Conservation (phyloP, 345 rosid species). For the Euphorbia pulcherrima region DNA sequence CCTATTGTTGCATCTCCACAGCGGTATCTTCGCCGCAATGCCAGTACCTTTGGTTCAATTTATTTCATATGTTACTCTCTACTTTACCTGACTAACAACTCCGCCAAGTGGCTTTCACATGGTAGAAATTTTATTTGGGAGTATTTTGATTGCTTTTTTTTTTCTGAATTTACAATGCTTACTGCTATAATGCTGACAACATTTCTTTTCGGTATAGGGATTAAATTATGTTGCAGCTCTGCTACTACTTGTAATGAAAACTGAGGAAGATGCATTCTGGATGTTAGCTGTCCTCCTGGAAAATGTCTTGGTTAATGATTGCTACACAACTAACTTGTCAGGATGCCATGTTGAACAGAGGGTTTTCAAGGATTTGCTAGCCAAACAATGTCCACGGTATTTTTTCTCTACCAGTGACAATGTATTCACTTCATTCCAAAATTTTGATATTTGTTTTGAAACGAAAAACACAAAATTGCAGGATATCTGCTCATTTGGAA, state of each 20-base stretch:
- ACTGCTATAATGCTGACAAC: not conserved
- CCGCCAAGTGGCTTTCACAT: too few relatives aligned
- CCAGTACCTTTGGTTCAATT: not conserved
- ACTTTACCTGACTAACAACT: not conserved
- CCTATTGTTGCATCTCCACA: not conserved
- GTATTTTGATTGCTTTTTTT: not conserved
- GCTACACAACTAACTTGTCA: conserved; percentile 85
- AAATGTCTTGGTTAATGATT: conserved; percentile 89
- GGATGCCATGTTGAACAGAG: conserved; percentile 99
- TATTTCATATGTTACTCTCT: not conserved
- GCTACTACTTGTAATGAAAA: conserved; percentile 94
- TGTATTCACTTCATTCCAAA: conserved; percentile 5
- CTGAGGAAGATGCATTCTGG: conserved; percentile 99
- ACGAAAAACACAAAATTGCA: conserved; percentile 29
- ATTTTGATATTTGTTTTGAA: not conserved
- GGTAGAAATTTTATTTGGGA: not conserved
- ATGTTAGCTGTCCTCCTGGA: conserved; percentile 96
- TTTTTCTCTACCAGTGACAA: not conserved
- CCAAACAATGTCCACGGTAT: conserved; percentile 82
- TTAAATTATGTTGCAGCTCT: conserved; percentile 94
- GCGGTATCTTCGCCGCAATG: too few relatives aligned
- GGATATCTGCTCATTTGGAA: conserved; percentile 89
- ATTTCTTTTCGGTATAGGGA: conserved; percentile 49
- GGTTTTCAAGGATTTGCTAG: conserved; percentile 89
- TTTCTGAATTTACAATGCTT: not conserved